A percentile compares a stretch with the other conserved stretches of the same genome.
Conservation (phyloP, 2,329 filamentous ascomycete genomes). For the Apiospora phragmitis region DNA sequence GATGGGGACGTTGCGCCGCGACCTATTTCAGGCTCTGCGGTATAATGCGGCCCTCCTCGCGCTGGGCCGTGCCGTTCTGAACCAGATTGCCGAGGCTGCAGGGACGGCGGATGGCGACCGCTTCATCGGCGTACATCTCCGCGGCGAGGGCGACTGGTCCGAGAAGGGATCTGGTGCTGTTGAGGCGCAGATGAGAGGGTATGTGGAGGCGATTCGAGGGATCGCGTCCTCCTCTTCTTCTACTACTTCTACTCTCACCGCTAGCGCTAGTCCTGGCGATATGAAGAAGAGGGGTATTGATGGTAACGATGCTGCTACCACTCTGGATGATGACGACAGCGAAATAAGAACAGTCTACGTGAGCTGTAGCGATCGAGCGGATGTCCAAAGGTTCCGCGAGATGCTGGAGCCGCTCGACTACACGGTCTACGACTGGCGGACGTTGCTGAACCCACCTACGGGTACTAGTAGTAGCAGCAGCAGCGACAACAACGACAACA, state of each 20-base stretch:
- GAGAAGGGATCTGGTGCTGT: too few species aligned
- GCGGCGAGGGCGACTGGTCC: not conserved
- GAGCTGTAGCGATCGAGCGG: conserved; percentile 7
- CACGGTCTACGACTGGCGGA: conserved; percentile 16
- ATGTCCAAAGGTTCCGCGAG: conserved; percentile 13
- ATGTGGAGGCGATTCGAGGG: not conserved
- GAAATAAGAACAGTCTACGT: not conserved
- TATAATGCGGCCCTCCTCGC: conserved; percentile 10
- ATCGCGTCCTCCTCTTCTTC: not conserved
- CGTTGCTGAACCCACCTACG: not conserved
- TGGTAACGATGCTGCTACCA: not conserved
- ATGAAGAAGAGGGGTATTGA: not conserved
- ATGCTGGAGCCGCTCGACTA: conserved; percentile 14
- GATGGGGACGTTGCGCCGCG: conserved; percentile 10
- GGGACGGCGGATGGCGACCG: not conserved
- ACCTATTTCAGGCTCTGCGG: conserved; percentile 6
- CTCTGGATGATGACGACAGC: not conserved
- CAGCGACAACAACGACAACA: too few species aligned
- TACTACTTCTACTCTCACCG: not conserved
- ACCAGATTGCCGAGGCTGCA: not conserved
- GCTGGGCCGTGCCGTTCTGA: not conserved
- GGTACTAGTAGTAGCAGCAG: too few species aligned
- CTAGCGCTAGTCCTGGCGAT: not conserved
- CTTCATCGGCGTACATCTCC: not conserved
- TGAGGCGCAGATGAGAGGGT: not conserved